phyloP scores from a whole-genome alignment of 1,139 yeast species.

The Taphrina communis region DNA sequence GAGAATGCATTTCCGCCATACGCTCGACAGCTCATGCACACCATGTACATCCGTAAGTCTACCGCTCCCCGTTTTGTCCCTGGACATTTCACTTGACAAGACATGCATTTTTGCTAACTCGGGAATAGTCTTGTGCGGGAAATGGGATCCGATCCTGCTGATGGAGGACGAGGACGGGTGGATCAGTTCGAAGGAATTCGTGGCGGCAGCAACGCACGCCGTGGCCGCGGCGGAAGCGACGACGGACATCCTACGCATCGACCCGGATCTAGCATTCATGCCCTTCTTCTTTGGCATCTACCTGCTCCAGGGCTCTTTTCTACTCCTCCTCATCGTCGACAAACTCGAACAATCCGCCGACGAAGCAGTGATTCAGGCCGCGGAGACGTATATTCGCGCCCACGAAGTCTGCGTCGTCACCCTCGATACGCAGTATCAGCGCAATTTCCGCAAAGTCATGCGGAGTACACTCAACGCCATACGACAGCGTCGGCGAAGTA shows the following conservation, averaged over 20 bases:
- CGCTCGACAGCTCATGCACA: constrained; percentile 46
- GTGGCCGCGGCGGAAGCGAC: constrained; percentile 49
- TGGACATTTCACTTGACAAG: constrained; percentile 9
- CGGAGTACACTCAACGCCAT: constrained; percentile 47
- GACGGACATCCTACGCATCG: constrained; percentile 48
- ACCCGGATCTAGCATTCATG: constrained; percentile 51
- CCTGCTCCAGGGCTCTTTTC: constrained; percentile 50
- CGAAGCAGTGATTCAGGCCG: constrained; percentile 50
- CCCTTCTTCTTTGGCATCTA: constrained; percentile 52
- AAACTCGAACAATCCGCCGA: constrained; percentile 50
- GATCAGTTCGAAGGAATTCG: constrained; percentile 48
- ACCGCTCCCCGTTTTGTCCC: neutral
- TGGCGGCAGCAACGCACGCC: constrained; percentile 48
- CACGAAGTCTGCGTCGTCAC: constrained; percentile 52
- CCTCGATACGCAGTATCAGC: constrained; percentile 51
- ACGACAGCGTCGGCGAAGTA: constrained; percentile 41
- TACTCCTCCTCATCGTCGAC: constrained; percentile 49
- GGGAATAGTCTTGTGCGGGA: constrained; percentile 41
- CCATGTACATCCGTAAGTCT: constrained; percentile 43
- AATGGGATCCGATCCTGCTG: constrained; percentile 48
- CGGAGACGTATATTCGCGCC: constrained; percentile 51
- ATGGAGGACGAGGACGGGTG: constrained; percentile 48
- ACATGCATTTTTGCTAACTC: no score
- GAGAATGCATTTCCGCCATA: constrained; percentile 46
- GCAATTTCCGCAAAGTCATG: constrained; percentile 50